Percentiles rank a stretch among this genome's conserved stretches.
These are phyloP conservation scores for Coprinopsis cinerea DNA, from an alignment of 768 basidiomycete genomes.

Conservation along the genomic window DNA sequence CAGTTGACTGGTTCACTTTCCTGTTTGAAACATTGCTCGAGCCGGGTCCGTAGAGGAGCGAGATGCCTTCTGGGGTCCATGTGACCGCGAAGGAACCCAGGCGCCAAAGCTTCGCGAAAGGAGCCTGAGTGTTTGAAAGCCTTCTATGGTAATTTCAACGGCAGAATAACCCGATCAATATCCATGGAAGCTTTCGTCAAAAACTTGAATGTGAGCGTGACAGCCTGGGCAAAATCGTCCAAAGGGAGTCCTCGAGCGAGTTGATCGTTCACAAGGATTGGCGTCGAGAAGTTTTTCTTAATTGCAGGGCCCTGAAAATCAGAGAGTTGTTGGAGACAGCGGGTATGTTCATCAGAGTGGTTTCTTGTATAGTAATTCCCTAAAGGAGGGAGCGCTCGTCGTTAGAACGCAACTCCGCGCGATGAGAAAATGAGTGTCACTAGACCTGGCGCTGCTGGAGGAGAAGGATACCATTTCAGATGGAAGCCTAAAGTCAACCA, in stretches of 20 bases:
- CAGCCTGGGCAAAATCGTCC: slow-evolving; percentile 1
- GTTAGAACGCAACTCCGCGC: not conserved
- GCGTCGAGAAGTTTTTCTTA: not conserved
- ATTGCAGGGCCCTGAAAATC: slow-evolving; percentile 3
- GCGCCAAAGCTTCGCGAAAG: not conserved
- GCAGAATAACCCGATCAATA: slow-evolving; percentile 4
- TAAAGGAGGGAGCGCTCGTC: not conserved
- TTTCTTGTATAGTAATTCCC: too few species aligned
- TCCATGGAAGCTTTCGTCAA: not conserved
- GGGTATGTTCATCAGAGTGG: not conserved
- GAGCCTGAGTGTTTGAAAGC: not conserved
- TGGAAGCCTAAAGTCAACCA: not conserved
- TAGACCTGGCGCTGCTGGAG: not conserved
- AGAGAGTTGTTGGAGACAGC: not conserved
- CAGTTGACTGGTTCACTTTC: not conserved
- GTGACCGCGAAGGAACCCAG: not conserved
- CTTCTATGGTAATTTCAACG: not conserved
- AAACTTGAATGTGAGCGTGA: not conserved
- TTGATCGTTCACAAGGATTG: slow-evolving; percentile 1
- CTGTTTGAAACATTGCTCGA: not conserved
- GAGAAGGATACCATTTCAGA: not conserved
- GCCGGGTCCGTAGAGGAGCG: not conserved
- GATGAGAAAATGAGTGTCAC: not conserved
- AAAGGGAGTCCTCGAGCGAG: not conserved
- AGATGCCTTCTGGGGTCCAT: not conserved